Evolutionary conservation across 2,329 filamentous ascomycete genomes (phyloP).

Genomic region (Plectosphaerella plurivora): DNA sequence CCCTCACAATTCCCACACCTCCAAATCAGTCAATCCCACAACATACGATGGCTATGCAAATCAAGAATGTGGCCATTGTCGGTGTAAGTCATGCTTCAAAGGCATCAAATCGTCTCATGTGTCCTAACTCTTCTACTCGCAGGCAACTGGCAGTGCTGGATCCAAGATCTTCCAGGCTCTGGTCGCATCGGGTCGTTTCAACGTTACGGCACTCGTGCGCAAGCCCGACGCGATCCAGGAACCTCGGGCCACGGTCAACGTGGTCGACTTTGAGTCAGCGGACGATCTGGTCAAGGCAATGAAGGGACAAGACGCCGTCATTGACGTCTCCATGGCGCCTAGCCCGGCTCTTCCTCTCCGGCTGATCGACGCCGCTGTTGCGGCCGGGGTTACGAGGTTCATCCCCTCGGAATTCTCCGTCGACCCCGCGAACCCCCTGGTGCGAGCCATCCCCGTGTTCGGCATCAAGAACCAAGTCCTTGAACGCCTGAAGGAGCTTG

Average conservation of each 20-base stretch:
- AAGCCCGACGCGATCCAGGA: slow-evolving; percentile 24
- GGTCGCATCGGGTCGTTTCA: slow-evolving; percentile 25
- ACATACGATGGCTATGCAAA: slow-evolving; percentile 6
- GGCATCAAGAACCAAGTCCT: slow-evolving; percentile 10
- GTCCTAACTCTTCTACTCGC: neutral
- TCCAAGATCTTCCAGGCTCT: slow-evolving; percentile 23
- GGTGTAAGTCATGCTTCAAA: slow-evolving; percentile 19
- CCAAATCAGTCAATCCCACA: too few relatives aligned
- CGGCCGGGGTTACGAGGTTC: slow-evolving; percentile 57
- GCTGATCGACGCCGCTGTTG: slow-evolving; percentile 50
- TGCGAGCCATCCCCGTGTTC: slow-evolving; percentile 13
- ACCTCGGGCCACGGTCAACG: slow-evolving; percentile 27
- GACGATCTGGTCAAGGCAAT: slow-evolving; percentile 46
- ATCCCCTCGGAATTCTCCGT: slow-evolving; percentile 54
- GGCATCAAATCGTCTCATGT: neutral
- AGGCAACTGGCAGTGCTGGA: slow-evolving; percentile 28
- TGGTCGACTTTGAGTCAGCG: slow-evolving; percentile 42
- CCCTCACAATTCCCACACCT: too few relatives aligned
- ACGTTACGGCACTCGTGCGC: slow-evolving; percentile 52
- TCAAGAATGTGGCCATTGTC: slow-evolving; percentile 32
- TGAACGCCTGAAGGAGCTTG: slow-evolving; percentile 15
- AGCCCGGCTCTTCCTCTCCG: slow-evolving; percentile 37
- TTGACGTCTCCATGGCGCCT: slow-evolving; percentile 27
- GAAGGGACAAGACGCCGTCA: slow-evolving; percentile 51
- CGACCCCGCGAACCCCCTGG: slow-evolving; percentile 21